Evolutionary conservation across 441 rosid species (phyloP).

Genomic region (Gossypium schwendimanii): DNA sequence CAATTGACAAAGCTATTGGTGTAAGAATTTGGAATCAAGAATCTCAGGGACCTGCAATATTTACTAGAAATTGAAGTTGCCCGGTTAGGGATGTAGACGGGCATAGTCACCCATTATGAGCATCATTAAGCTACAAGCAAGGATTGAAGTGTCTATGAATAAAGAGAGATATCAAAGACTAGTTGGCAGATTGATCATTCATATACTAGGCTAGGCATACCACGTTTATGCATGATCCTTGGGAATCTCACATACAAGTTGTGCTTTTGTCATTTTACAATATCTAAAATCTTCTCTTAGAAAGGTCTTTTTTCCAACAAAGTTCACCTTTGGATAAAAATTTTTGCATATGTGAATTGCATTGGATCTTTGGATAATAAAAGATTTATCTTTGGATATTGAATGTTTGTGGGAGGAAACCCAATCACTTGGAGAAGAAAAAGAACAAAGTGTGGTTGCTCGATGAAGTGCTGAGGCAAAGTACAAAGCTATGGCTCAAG

Average conservation of each 20-base stretch:
- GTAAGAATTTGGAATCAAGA: not conserved
- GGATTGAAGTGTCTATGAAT: not conserved
- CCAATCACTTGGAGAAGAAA: not conserved
- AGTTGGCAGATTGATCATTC: not conserved
- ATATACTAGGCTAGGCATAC: not conserved
- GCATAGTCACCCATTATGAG: not conserved
- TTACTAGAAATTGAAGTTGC: not conserved
- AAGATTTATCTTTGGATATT: too few species aligned
- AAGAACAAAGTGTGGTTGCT: not conserved
- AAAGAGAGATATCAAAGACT: not conserved
- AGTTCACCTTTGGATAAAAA: not conserved
- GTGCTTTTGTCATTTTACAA: not conserved
- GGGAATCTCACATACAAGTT: not conserved
- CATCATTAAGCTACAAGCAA: not conserved
- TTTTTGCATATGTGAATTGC: not conserved
- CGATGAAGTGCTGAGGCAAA: not conserved
- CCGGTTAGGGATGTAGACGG: not conserved
- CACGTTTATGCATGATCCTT: not conserved
- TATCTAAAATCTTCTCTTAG: not conserved
- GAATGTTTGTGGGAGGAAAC: not conserved
- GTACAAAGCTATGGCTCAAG: not conserved
- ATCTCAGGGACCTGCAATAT: not conserved
- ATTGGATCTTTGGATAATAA: not conserved
- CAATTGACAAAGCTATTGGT: not conserved
- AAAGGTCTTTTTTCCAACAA: not conserved